Percentiles rank a stretch among this genome's conserved stretches.
Conservation (phyloP, 192 early-diverging fungal species). For the Phlyctochytrium bullatum region DNA sequence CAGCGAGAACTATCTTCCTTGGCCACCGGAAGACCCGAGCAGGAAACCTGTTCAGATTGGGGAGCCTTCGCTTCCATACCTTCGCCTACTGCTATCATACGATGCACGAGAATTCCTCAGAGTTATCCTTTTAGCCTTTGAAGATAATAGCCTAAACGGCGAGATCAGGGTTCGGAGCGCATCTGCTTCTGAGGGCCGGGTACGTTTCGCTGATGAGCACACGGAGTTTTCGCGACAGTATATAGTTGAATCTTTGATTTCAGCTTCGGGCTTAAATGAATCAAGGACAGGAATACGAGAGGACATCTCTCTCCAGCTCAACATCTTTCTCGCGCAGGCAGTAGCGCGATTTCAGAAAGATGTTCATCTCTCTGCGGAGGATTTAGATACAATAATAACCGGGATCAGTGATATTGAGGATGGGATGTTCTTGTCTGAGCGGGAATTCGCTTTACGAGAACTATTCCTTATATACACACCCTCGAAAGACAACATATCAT, state of each 20-base stretch:
- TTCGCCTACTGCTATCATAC: conserved; percentile 35
- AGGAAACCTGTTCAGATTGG: conserved; percentile 13
- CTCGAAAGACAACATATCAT: conserved; percentile 8
- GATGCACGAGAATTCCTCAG: conserved; percentile 45
- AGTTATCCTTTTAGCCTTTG: conserved; percentile 29
- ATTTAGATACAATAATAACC: conserved; percentile 17
- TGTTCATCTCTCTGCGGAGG: conserved; percentile 9
- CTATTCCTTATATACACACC: conserved; percentile 30
- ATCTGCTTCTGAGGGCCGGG: conserved; percentile 26
- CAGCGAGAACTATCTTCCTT: conserved; percentile 24
- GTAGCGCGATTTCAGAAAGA: conserved; percentile 14
- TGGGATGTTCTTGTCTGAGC: too few relatives aligned
- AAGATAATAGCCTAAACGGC: conserved; percentile 30
- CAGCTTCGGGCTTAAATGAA: conserved; percentile 21
- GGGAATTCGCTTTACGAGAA: conserved; percentile 34
- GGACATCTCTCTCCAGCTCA: conserved; percentile 6
- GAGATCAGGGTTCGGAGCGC: conserved; percentile 34
- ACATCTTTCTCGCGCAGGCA: conserved; percentile 30
- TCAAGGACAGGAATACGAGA: background rate
- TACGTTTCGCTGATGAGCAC: conserved; percentile 29
- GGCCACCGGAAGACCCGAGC: conserved; percentile 28
- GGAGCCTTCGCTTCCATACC: conserved; percentile 46
- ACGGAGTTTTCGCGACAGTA: conserved; percentile 37
- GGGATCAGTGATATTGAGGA: conserved; percentile 24
- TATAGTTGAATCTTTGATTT: conserved; percentile 42